phyloP scores from a whole-genome alignment of 2,329 filamentous ascomycete genomes.

The Colletotrichum sp. region DNA sequence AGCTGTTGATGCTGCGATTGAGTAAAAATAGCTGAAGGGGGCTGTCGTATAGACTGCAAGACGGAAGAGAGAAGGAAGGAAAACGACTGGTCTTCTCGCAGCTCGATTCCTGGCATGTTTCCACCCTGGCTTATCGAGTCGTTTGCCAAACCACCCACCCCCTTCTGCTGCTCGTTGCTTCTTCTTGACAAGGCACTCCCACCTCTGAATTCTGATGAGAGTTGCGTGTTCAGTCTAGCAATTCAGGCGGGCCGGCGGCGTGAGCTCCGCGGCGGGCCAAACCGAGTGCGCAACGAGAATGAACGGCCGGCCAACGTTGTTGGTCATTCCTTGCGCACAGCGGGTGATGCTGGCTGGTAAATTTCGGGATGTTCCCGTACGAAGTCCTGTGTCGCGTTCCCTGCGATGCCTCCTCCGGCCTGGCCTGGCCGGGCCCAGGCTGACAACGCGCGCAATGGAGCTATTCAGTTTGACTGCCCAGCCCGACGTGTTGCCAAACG shows the following conservation, averaged over 20 bases:
- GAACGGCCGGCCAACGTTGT: neutral
- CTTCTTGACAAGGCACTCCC: constrained; percentile 14
- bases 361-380: neutral
- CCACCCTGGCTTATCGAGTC: neutral
- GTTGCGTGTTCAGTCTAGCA: neutral
- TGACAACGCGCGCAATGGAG: neutral
- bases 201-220: neutral
- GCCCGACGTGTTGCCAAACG: neutral
- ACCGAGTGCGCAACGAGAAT: neutral
- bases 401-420: constrained; percentile 6
- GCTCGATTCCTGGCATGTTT: neutral
- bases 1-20: neutral
- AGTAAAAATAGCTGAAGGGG: neutral
- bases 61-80: neutral
- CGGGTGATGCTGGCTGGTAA: neutral
- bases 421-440: neutral
- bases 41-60: neutral
- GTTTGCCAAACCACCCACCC: neutral
- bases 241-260: neutral
- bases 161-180: constrained; percentile 8
- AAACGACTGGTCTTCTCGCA: neutral
- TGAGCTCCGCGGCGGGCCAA: neutral
- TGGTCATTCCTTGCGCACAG: neutral
- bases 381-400: constrained; percentile 6
- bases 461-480: neutral